phyloP scores from a whole-genome alignment of 139 green algal genomes.

The Chlamydomonas incerta region DNA sequence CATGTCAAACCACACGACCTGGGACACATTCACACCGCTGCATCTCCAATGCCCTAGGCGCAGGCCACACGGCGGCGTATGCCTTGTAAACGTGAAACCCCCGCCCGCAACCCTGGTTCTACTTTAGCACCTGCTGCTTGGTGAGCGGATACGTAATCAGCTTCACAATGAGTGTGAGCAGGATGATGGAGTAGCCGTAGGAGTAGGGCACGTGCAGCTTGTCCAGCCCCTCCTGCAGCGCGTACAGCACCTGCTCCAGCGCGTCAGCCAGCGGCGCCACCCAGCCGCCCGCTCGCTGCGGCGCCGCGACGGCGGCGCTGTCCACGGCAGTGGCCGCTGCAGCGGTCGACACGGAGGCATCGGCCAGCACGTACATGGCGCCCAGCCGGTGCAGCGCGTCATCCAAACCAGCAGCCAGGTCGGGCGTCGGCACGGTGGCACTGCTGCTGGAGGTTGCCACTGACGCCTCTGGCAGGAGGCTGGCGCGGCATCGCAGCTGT shows the following conservation, averaged over 20 bases:
- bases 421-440: too few relatives aligned
- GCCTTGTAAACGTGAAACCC: too few relatives aligned
- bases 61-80: too few relatives aligned
- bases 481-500: too few relatives aligned
- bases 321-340: neutral
- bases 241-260: slow-evolving; percentile 65
- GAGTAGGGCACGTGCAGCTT: slow-evolving; percentile 79
- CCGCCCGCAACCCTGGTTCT: too few relatives aligned
- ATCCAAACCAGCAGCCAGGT: neutral
- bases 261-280: slow-evolving; percentile 65
- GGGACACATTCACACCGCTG: too few relatives aligned
- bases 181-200: slow-evolving; percentile 87
- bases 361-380: neutral
- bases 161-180: slow-evolving; percentile 81
- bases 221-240: slow-evolving; percentile 63
- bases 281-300: slow-evolving; percentile 59
- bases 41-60: too few relatives aligned
- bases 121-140: slow-evolving; percentile 73
- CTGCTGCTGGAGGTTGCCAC: too few relatives aligned
- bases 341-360: neutral
- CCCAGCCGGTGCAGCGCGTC: neutral
- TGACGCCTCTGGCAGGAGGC: too few relatives aligned
- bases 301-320: slow-evolving; percentile 9
- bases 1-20: too few relatives aligned
- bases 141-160: slow-evolving; percentile 75